Evolutionary conservation across 1,139 yeast species (phyloP), one percentile per base, ranked within the genome.

Genomic region (Candida tetrigidarum): DNA sequence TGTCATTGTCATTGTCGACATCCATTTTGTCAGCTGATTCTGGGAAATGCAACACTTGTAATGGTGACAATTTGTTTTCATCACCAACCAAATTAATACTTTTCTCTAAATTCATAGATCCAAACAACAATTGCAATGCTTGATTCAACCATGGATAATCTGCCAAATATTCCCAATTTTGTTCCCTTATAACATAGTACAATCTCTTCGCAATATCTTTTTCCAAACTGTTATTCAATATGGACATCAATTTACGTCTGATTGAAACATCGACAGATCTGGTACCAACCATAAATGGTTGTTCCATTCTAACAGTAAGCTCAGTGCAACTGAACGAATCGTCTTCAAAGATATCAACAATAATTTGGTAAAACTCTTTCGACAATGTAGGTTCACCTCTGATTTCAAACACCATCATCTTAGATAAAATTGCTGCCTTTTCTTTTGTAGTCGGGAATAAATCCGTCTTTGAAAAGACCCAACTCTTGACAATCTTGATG

Each of bases 81-180:
- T 67, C 71, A 0, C 67, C 66, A 5, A 68, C 64, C 36, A 88
- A 63, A 26, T 62, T 64, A 25, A 87, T 55, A 6, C 59, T 65
- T 44, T 76, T 70, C 1, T 78, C 78, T 37, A 64, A 64, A 47
- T 84, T 85, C 54, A 90, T 81, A 0, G 96, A 78, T 0, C 96
- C 96, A 59, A 86, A 88, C 10, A 95, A 68, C 36, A 95, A 67
- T 60, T 93, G 98, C 32, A 90, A 71, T 0, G 96, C 99, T 64
- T 93, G 99, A 60, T 91, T 90, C 50, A 92, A 69, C 99, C 99
- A 95, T 41, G 92, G 91, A 57, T 87, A 87, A 53, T 92, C 98
- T 0, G 96, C 93, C 41, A 95, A 73, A 56, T 80, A 86, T 62
- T 95, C 99, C 99, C 99, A 95, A 59, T 90, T 93, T 62, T 95